Conservation (phyloP, 2,329 filamentous ascomycete genomes). For the Mycogone perniciosa region DNA sequence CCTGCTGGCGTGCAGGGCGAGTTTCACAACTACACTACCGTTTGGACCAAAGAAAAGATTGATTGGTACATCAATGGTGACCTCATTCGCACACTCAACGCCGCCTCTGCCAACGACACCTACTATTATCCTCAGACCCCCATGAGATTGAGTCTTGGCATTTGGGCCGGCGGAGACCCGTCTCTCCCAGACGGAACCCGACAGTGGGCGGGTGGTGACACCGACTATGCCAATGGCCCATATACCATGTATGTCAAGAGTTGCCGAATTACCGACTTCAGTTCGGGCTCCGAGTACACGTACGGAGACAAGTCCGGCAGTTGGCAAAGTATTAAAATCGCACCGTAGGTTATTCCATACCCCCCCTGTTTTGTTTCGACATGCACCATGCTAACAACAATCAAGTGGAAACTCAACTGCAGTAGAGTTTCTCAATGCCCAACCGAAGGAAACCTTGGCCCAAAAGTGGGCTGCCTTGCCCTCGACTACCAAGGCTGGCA, state of each 20-base stretch:
- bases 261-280: conserved; percentile 49
- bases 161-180: conserved; percentile 58
- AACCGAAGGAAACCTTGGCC: conserved; percentile 37
- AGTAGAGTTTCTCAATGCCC: conserved; percentile 34
- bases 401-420: conserved; percentile 52
- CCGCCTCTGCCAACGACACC: conserved; percentile 55
- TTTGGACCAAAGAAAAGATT: conserved; percentile 62
- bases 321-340: conserved; percentile 57
- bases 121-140: conserved; percentile 69
- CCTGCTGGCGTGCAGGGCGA: conserved; percentile 49
- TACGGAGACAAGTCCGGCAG: conserved; percentile 56
- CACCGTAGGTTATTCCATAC: conserved; percentile 36
- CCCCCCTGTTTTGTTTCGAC: neutral
- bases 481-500: conserved; percentile 41
- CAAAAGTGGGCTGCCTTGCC: conserved; percentile 52
- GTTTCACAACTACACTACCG: conserved; percentile 70
- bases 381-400: conserved; percentile 17
- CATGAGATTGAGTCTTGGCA: conserved; percentile 62
- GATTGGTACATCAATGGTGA: conserved; percentile 65
- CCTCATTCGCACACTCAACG: conserved; percentile 56
- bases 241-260: conserved; percentile 70
- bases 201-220: conserved; percentile 63
- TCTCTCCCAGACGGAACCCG: conserved; percentile 50
- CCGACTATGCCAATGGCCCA: conserved; percentile 59
- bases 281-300: conserved; percentile 57